A percentile compares a stretch with the other conserved stretches of the same genome.
These are phyloP conservation scores for Cytidiella melzeri DNA, from an alignment of 768 basidiomycete genomes.

Conservation along the genomic window DNA sequence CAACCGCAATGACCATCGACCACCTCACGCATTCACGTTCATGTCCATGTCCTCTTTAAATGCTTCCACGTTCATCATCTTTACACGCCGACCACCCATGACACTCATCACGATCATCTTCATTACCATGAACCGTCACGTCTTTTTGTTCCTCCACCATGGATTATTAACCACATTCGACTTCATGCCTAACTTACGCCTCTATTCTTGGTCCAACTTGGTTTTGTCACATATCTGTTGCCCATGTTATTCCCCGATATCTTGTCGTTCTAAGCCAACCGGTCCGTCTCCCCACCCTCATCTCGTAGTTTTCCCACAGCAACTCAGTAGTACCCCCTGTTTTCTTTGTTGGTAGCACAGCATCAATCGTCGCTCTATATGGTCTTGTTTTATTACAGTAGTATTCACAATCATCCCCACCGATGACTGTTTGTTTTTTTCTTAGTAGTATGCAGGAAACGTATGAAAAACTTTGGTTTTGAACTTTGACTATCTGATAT, in stretches of 20 bases:
- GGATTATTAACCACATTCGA: neutral
- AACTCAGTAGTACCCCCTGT: constrained; percentile 1
- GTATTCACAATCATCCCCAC: neutral
- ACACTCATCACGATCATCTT: constrained; percentile 4
- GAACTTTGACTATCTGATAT: too few relatives aligned
- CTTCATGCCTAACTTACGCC: neutral
- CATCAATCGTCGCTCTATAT: constrained; percentile 8
- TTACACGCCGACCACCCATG: constrained; percentile 2
- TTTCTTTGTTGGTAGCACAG: constrained; percentile 5
- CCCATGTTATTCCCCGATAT: neutral
- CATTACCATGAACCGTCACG: neutral
- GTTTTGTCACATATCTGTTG: neutral
- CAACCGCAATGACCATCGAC: neutral
- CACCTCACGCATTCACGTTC: constrained; percentile 1
- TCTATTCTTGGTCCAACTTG: neutral
- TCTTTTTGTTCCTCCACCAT: neutral
- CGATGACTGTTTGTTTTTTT: neutral
- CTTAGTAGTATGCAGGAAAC: neutral
- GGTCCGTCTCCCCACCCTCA: neutral
- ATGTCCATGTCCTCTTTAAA: neutral
- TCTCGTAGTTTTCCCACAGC: constrained; percentile 1
- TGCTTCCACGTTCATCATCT: neutral
- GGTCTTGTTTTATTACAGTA: constrained; percentile 6
- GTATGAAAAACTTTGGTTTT: neutral
- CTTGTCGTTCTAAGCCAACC: neutral